Conservation (phyloP, 805 yeast species). For the Saccharomycopsis sp. region DNA sequence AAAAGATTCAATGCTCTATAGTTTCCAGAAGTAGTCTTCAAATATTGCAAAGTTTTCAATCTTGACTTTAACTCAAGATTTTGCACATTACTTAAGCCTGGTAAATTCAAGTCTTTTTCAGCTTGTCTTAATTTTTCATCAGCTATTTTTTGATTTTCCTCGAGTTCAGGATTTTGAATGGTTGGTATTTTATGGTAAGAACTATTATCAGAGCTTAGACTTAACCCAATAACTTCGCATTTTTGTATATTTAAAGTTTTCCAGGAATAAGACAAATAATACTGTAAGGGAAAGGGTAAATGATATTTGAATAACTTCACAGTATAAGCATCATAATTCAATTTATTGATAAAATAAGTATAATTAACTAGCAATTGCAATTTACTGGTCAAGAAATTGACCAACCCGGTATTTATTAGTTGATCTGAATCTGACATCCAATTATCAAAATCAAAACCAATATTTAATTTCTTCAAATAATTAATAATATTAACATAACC, state of each 20-base stretch:
- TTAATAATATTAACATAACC: conserved; percentile 11
- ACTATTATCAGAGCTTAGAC: background rate
- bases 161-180: background rate
- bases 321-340: conserved; percentile 51
- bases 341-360: conserved; percentile 34
- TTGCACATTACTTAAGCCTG: conserved; percentile 4
- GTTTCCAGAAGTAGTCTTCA: conserved; percentile 10
- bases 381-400: conserved; percentile 9
- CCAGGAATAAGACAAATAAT: conserved; percentile 42
- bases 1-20: conserved; percentile 5
- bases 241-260: background rate
- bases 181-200: background rate
- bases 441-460: conserved; percentile 3
- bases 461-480: conserved; percentile 4
- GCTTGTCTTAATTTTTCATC: conserved; percentile 6
- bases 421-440: conserved; percentile 3
- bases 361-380: conserved; percentile 7
- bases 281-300: conserved; percentile 68
- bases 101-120: conserved; percentile 12
- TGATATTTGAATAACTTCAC: conserved; percentile 41
- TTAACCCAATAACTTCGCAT: conserved; percentile 6
- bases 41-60: conserved; percentile 4
- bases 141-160: conserved; percentile 1
- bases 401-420: conserved; percentile 2
- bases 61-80: conserved; percentile 1